Base-by-base conservation (phyloP, 2,329 filamentous ascomycete species). In the Cercospora sp. region DNA sequence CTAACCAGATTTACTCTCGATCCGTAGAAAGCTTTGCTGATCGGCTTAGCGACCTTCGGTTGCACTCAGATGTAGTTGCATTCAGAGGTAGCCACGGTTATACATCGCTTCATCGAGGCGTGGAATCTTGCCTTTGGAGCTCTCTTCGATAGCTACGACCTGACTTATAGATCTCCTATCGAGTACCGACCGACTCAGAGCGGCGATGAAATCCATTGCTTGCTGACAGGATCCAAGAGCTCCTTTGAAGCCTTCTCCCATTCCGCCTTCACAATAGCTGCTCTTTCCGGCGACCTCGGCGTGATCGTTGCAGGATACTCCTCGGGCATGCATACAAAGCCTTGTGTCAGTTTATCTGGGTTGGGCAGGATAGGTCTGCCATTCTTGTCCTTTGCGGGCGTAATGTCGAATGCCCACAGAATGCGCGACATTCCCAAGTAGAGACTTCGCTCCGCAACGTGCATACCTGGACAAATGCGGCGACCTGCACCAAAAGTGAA, bases 371-470 rank as follows among this genome's bases (percentile, higher is more conserved):
- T 78, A 2, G 70, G 71, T 55, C 72, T 73, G 1, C 81, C 80
- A 2, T 73, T 28, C 1, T 23, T 69, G 67, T 80, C 78, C 12
- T 71, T 70, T 1, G 74, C 65, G 0, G 77, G 73, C 42, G 68
- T 55, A n/a, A 83, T 78, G 55, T 83, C 69, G 74, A 83, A 83
- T 12, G 82, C 72, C 82, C 82, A 84, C 0, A 82, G 79, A n/a
- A 84, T 77, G n/a, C 80, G 78, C 16, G 81, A 80, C 28, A 84
- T 79, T 5, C 79, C 75, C 12, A 77, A 68, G 42, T 73, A 75
- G 9, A 77, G 62, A 33, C 73, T 74, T 2, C 71, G 70, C 64
- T 77, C 73, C 1, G 75, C 74, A 9, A 78, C 71, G 30, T 75
- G 72, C 68, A 75, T 75, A 16, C 76, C 76, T n/a, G 71, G 70